Evolutionary conservation across 2,329 filamentous ascomycete genomes (phyloP), one percentile per base, ranked within the genome.

Genomic region (Aspergillus sp.): DNA sequence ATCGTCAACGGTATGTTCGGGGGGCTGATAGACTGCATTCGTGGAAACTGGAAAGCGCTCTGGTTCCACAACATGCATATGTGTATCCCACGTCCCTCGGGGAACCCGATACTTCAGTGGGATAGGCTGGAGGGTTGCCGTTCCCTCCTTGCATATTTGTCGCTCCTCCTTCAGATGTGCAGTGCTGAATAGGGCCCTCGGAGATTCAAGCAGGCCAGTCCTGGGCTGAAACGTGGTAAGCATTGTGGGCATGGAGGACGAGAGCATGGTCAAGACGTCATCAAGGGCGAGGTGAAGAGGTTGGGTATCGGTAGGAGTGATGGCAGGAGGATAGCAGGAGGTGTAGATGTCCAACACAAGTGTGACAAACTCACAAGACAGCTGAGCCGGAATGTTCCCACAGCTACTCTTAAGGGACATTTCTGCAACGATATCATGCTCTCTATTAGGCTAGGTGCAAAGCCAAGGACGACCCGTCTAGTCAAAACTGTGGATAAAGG

Each of bases 41-140:
- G 77, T 62, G 25, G 78, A 74, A 8, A 87, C 70, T 1, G 83
- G 80, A 67, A 84, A 88, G 7, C 70, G 70, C 19, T 74, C 67
- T 0, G 83, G 84, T 55, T 87, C 83, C 52, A 87, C 78, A 36
- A 88, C 80, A 69, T 89, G 87, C 84, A 88, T 88, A 70, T 88
- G 86, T 54, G 81, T 83, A 69, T 87, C 85, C 85, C 85, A 88
- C 58, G 85, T 70, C 17, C 64, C 58, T 2, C 61, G 49, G n/a
- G 76, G 76, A 23, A 77, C 55, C 51, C 67, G 67, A 30, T 67
- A 57, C 28, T 64, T 70, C 25, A 72, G 25, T 3, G 66, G 63
- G 25, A 59, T 21, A 21, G 45, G 13, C 7, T 57, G 32, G 17
- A 43, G n/a, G 9, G 23, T 25, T 19, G 30, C 21, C 15, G 25